phyloP scores from a whole-genome alignment of 208 protist genomes.

The Tetramitus jugosus region DNA sequence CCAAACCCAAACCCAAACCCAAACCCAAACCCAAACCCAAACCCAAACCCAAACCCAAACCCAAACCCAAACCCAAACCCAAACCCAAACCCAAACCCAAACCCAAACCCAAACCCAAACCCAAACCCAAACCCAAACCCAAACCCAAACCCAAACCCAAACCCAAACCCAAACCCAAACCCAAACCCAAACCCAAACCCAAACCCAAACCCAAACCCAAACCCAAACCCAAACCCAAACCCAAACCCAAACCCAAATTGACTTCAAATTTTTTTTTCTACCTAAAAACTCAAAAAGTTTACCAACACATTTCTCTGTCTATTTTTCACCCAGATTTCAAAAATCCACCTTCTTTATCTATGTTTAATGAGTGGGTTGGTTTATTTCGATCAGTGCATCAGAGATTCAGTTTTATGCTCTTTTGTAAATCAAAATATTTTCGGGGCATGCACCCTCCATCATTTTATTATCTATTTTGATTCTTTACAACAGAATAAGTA shows the following conservation, averaged over 20 bases:
- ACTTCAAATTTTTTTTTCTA: no score
- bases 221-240: slow-evolving; percentile 42
- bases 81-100: slow-evolving; percentile 24
- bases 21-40: slow-evolving; percentile 45
- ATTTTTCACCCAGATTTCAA: no score
- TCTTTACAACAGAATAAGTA: no score
- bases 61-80: slow-evolving; percentile 45
- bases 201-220: slow-evolving; percentile 27
- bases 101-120: slow-evolving; percentile 40
- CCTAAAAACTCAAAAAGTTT: no score
- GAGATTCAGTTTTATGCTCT: no score
- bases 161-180: slow-evolving; percentile 37
- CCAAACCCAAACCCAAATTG: slow-evolving; percentile 39
- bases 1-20: slow-evolving; percentile 45
- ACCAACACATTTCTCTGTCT: no score
- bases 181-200: slow-evolving; percentile 43
- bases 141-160: slow-evolving; percentile 41
- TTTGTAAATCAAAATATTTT: no score
- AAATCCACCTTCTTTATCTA: no score
- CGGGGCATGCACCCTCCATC: no score
- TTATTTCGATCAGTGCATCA: no score
- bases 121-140: slow-evolving; percentile 42
- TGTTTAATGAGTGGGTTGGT: no score
- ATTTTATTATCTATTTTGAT: slow-evolving; percentile 45
- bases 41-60: slow-evolving; percentile 36